A percentile compares a stretch with the other conserved stretches of the same genome.
These are phyloP conservation scores for Ceratocystis papillata DNA, from an alignment of 2,329 filamentous ascomycete species.

Conservation along the genomic window DNA sequence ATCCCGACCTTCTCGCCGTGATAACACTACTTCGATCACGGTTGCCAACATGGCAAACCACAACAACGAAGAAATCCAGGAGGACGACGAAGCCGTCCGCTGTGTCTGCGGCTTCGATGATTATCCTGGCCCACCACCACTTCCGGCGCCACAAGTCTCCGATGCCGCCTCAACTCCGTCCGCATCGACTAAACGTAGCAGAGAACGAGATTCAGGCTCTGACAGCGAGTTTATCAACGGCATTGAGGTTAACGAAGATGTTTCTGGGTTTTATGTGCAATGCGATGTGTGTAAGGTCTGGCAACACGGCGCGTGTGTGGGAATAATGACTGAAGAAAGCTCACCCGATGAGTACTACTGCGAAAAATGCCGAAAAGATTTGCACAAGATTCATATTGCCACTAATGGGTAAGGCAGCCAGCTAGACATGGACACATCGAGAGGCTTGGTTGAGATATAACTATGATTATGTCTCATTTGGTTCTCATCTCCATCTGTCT, in stretches of 20 bases:
- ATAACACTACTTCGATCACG: constrained; percentile 26
- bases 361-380: constrained; percentile 82
- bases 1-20: constrained; percentile 31
- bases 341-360: constrained; percentile 97
- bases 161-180: constrained; percentile 28
- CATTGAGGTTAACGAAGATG: constrained; percentile 64
- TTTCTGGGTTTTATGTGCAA: constrained; percentile 92
- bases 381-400: constrained; percentile 73
- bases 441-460: constrained; percentile 25
- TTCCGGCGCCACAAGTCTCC: constrained; percentile 35
- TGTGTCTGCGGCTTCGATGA: constrained; percentile 93
- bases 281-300: constrained; percentile 97
- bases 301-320: constrained; percentile 96
- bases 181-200: constrained; percentile 40
- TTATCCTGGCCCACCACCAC: constrained; percentile 70
- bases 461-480: constrained; percentile 8
- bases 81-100: constrained; percentile 87
- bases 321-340: constrained; percentile 86
- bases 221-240: constrained; percentile 46
- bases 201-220: constrained; percentile 37
- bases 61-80: constrained; percentile 55
- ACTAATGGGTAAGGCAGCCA: constrained; percentile 64
- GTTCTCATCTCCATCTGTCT: neutral
- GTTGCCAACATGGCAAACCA: constrained; percentile 43
- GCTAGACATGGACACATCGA: neutral